A percentile compares a stretch with the other conserved stretches of the same genome.
Conservation (phyloP, 306 rosid species). For the Begonia masoniana region DNA sequence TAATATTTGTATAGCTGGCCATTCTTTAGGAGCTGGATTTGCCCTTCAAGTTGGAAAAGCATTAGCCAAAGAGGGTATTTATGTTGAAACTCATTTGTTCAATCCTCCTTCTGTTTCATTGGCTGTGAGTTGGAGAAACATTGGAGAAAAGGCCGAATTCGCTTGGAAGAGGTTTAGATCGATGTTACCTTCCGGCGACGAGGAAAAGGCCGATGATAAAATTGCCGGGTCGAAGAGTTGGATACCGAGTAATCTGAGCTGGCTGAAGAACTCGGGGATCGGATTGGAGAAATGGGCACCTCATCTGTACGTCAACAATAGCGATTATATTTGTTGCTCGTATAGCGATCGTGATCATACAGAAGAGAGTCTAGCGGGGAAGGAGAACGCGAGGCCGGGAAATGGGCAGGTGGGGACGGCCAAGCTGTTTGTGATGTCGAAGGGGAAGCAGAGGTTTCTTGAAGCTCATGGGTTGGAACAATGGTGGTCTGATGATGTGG, state of each 20-base stretch:
- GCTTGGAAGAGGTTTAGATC: constrained; percentile 72
- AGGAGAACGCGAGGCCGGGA: constrained; percentile 39
- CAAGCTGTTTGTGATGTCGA: constrained; percentile 71
- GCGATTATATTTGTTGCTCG: constrained; percentile 85
- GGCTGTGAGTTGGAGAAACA: constrained; percentile 50
- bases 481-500: constrained; percentile 95
- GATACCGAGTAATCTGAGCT: constrained; percentile 27
- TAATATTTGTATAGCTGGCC: constrained; percentile 84
- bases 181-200: constrained; percentile 44
- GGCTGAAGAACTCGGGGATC: constrained; percentile 24
- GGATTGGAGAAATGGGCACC: constrained; percentile 71
- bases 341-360: constrained; percentile 43
- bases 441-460: constrained; percentile 79
- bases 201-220: constrained; percentile 11
- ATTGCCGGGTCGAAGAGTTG: constrained; percentile 28
- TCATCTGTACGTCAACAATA: constrained; percentile 73
- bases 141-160: constrained; percentile 60
- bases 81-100: constrained; percentile 76
- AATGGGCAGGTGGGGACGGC: constrained; percentile 41
- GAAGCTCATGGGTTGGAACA: constrained; percentile 95
- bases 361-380: constrained; percentile 19
- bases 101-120: constrained; percentile 95
- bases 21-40: constrained; percentile 90
- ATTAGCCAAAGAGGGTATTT: constrained; percentile 72
- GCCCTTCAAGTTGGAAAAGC: constrained; percentile 85